A percentile compares a stretch with the other conserved stretches of the same genome.
These are phyloP conservation scores for Apiotrichum gamsii DNA, from an alignment of 1,284 basidiomycete genomes.

Conservation along the genomic window DNA sequence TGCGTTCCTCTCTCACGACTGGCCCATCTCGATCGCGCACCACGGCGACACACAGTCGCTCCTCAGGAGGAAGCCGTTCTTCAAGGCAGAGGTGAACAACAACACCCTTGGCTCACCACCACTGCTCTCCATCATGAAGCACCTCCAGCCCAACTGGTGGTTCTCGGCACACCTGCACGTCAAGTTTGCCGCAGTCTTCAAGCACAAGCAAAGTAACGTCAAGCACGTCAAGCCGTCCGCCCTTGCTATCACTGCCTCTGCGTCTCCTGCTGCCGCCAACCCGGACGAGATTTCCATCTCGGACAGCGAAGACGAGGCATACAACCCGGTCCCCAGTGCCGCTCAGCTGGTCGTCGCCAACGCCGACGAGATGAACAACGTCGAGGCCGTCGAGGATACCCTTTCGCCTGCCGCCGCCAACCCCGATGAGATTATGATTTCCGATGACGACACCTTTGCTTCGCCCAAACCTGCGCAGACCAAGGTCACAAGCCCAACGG, in stretches of 20 bases:
- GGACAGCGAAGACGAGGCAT: slow-evolving; percentile 54
- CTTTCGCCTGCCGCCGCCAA: slow-evolving; percentile 43
- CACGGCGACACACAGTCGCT: slow-evolving; percentile 66
- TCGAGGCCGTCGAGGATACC: slow-evolving; percentile 24
- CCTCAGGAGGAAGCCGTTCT: slow-evolving; percentile 73
- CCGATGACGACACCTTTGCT: slow-evolving; percentile 51
- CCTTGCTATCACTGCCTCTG: not conserved
- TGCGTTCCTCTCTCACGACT: slow-evolving; percentile 92
- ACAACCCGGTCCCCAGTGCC: not conserved
- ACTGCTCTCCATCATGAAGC: slow-evolving; percentile 67
- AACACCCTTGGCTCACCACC: slow-evolving; percentile 84
- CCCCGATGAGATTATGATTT: slow-evolving; percentile 63
- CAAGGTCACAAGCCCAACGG: too few species aligned
- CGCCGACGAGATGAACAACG: slow-evolving; percentile 68
- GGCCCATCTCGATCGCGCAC: slow-evolving; percentile 81
- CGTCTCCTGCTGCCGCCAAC: slow-evolving; percentile 47
- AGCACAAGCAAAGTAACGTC: slow-evolving; percentile 48
- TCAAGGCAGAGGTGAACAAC: slow-evolving; percentile 61
- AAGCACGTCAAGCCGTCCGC: not conserved
- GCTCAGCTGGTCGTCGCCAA: slow-evolving; percentile 44
- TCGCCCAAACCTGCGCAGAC: slow-evolving; percentile 26
- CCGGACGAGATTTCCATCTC: slow-evolving; percentile 65
- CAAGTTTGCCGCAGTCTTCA: slow-evolving; percentile 62
- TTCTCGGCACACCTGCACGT: slow-evolving; percentile 93
- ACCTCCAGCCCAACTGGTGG: slow-evolving; percentile 83